These are phyloP conservation scores for Senna tora DNA, from an alignment of 306 rosid species.

Conservation along the genomic window DNA sequence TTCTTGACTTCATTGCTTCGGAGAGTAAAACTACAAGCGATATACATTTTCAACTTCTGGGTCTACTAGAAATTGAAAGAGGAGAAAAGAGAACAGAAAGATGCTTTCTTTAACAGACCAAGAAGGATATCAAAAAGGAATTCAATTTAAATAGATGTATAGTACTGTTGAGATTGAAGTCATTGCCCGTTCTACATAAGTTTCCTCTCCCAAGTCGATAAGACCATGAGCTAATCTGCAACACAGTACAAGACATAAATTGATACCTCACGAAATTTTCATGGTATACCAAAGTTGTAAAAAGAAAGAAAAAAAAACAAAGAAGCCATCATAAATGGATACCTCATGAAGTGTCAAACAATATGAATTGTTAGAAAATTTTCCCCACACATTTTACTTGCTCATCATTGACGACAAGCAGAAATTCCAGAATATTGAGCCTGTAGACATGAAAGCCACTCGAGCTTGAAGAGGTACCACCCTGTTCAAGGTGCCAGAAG, in stretches of 20 bases:
- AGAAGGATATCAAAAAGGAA: not conserved
- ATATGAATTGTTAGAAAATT: constrained; percentile 20
- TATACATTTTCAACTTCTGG: not conserved
- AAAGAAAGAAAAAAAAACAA: constrained; percentile 27
- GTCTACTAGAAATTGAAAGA: not conserved
- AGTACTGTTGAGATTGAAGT: constrained; percentile 18
- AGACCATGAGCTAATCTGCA: constrained; percentile 36
- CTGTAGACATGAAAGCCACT: constrained; percentile 89
- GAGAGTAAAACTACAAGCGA: not conserved
- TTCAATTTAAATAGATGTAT: not conserved
- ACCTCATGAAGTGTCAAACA: constrained; percentile 43
- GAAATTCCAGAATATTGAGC: constrained; percentile 93
- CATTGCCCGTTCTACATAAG: constrained; percentile 1
- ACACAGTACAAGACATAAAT: constrained; percentile 17
- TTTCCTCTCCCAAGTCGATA: constrained; percentile 17
- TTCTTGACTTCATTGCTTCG: not conserved
- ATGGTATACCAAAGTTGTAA: not conserved
- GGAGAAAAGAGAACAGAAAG: too few species aligned
- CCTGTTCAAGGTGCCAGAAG: constrained; percentile 55
- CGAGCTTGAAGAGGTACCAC: constrained; percentile 94
- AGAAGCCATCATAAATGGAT: constrained; percentile 1
- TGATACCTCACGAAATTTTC: too few species aligned
- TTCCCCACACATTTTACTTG: constrained; percentile 54
- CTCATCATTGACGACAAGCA: constrained; percentile 83
- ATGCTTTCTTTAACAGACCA: not conserved